Base-by-base conservation (phyloP, 2,329 filamentous ascomycete species). In the Bipolaris oryzae region DNA sequence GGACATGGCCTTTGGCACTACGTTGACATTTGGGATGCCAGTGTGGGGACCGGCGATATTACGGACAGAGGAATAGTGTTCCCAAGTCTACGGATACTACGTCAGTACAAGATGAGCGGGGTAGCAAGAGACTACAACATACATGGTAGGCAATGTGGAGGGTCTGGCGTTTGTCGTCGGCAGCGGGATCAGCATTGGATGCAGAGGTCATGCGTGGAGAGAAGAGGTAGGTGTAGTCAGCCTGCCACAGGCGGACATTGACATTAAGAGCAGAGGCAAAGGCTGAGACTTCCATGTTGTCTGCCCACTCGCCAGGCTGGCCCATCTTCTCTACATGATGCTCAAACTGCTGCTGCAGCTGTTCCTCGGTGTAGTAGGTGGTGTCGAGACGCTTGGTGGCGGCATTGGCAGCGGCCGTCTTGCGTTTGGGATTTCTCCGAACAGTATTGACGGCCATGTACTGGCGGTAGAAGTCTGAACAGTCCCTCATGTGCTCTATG, bases 31-130 rank as follows among this genome's bases (percentile, higher is more conserved):
- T 10, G 85, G 85, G 33, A 78, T 76, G 45, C 86, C 87, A 28
- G 77, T 79, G 69, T 87, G 84, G 7, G 85, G 84, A 6, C 85
- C 86, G 59, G 83, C 74, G 43, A 84, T 74, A 66, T 85, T 85
- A 53, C 87, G 82, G 62, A 89, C 84, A 0, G 86, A 89, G 4
- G 86, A 88, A 74, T 88, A 89, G 70, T 89, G 87, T 68, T 88
- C 82, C 78, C 84, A 88, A 43, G 77, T 80, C 84, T 88, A 69
- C 33, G 68, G 5, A 33, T 25, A 18, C 62, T 51, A 43, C 31
- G 39, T 73, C 49, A 74, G 69, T 50, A 57, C 44, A 20, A 31
- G 37, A 39, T 16, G 11, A 33, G 47, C n/a, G 44, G 37, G 16
- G 38, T 20, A 39, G 33, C 16, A 13, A 43, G 31, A n/a, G 38